phyloP scores from a whole-genome alignment of 257 asterid species.

The Jacaranda copaia region DNA sequence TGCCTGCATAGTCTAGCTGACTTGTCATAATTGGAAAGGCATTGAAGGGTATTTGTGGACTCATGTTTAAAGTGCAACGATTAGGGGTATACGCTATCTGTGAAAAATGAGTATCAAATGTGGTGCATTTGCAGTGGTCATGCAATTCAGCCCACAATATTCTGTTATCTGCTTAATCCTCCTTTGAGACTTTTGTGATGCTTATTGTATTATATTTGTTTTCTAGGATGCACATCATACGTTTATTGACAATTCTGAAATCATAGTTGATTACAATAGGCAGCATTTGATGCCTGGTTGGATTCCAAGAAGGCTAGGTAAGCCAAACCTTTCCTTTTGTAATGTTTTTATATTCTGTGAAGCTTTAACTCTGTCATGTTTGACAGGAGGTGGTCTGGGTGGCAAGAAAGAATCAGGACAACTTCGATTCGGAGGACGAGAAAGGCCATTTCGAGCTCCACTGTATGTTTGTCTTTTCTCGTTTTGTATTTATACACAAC shows the following conservation, averaged over 20 bases:
- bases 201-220: constrained; percentile 21
- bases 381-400: constrained; percentile 93
- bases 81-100: background rate
- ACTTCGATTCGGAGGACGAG: constrained; percentile 98
- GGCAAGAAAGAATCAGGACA: constrained; percentile 99
- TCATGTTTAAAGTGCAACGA: no score
- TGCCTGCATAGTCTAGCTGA: no score
- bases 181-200: constrained; percentile 29
- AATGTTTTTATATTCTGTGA: constrained; percentile 18
- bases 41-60: no score
- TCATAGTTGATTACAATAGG: constrained; percentile 89
- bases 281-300: constrained; percentile 98
- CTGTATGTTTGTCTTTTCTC: constrained; percentile 52
- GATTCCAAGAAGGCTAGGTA: constrained; percentile 98
- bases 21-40: no score
- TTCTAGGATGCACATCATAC: constrained; percentile 88
- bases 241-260: constrained; percentile 81
- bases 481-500: background rate
- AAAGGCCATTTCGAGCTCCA: constrained; percentile 90
- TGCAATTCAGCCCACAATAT: constrained; percentile 18
- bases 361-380: constrained; percentile 30
- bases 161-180: constrained; percentile 19
- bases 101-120: background rate
- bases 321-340: constrained; percentile 25
- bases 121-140: constrained; percentile 9